Conservation (phyloP, 2,329 filamentous ascomycete genomes). For the Epichloe festucae region DNA sequence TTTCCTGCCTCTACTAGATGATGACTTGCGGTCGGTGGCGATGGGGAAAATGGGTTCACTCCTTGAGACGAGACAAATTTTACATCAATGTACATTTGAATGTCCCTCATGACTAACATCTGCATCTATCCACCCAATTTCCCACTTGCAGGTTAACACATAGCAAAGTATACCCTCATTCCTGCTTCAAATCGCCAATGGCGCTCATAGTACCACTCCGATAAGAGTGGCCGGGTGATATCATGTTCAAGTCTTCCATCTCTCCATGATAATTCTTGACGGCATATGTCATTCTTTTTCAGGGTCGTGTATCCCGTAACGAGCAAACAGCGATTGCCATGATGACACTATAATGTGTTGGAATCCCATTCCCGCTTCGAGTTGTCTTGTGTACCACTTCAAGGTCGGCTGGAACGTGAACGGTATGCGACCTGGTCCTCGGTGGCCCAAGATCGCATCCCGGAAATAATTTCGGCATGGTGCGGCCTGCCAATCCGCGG, state of each 20-base stretch:
- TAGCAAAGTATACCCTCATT: not conserved
- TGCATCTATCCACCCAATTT: not conserved
- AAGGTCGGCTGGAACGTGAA: slow-evolving; percentile 34
- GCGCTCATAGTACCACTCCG: too few relatives aligned
- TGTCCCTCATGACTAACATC: not conserved
- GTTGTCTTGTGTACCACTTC: slow-evolving; percentile 38
- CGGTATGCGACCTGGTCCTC: not conserved
- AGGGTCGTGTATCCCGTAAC: slow-evolving; percentile 14
- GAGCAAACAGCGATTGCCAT: slow-evolving; percentile 29
- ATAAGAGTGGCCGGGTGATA: too few relatives aligned
- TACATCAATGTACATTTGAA: not conserved
- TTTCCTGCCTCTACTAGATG: slow-evolving; percentile 42
- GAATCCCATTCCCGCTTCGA: slow-evolving; percentile 32
- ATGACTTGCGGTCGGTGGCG: not conserved
- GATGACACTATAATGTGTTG: slow-evolving; percentile 33
- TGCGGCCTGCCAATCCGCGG: not conserved
- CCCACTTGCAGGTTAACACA: not conserved
- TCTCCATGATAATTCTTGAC: not conserved
- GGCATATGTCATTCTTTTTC: slow-evolving; percentile 4
- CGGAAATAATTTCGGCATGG: slow-evolving; percentile 27
- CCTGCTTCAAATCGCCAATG: not conserved
- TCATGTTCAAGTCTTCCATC: not conserved
- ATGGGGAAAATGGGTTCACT: not conserved
- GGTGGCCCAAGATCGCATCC: slow-evolving; percentile 4
- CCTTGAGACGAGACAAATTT: not conserved